Base-by-base conservation (phyloP, 768 basidiomycete species). In the Lactarius psammicola region DNA sequence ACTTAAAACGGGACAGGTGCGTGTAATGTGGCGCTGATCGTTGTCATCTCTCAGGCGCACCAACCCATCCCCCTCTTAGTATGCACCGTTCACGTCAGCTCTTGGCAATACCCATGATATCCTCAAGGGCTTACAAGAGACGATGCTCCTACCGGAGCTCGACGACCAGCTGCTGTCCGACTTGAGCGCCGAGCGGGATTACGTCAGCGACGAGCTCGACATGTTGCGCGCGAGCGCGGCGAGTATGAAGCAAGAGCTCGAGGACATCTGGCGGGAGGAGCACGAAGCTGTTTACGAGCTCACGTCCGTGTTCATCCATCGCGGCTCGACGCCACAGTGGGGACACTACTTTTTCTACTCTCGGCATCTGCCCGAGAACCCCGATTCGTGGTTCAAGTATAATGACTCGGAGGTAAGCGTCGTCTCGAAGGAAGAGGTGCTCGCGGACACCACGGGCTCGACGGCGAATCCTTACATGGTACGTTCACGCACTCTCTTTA, bases 291-390 rank as follows among this genome's bases (percentile, higher is more conserved):
- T 88, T 34, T 98, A 97, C 74, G 93, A 97, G 73, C 82, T 98
- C 53, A 94, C 92, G 0, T 92, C 93, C 11, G 96, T 98, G 23
- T 98, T 94, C 80, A 90, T 98, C 66, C 95, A 98, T 75, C 88
- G 95, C 33, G 95, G 95, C 56, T 84, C 88, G 61, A 90, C 87
- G 20, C 87, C 92, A 1, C 90, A 89, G 8, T 94, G 87, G 78
- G 94, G 94, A 3, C 95, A 97, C 74, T 97, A 97, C 76, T 98
- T 94, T 81, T 93, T 98, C 76, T 97, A 96, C 75, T 92, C 95
- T 62, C 84, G 94, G 46, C 83, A 94, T 74, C 80, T 97, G 17
- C 95, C 94, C 1, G 84, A 85, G 56, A 77, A 85, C 28, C 87
- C 88, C 13, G 89, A 97, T 64, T 81, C 83, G 53, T 98, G 95